These are phyloP conservation scores for bread wheat (Triticum aestivum) DNA, from an alignment of 176 grass and related monocot genomes.

Conservation along the genomic window DNA sequence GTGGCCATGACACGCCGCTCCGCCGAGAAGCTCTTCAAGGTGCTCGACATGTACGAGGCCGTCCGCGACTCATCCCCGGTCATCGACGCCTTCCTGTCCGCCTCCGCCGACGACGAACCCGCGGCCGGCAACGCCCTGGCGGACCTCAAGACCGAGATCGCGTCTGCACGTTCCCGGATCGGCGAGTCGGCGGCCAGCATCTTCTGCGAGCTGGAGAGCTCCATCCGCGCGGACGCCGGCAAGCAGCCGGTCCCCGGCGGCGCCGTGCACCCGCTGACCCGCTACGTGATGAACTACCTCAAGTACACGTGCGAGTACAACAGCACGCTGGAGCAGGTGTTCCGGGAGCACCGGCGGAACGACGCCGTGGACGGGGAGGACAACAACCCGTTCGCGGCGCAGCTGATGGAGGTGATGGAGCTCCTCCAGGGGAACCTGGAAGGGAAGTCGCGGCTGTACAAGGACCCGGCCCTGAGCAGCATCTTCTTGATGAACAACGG, in stretches of 20 bases:
- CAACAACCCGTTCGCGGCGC: slow-evolving; percentile 61
- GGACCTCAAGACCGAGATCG: slow-evolving; percentile 60
- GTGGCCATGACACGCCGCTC: slow-evolving; percentile 62
- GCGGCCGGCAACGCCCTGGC: not conserved
- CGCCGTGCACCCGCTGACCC: slow-evolving; percentile 88
- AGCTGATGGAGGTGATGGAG: slow-evolving; percentile 79
- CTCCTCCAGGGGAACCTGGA: slow-evolving; percentile 71
- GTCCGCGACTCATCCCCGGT: slow-evolving; percentile 47
- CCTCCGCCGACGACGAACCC: not conserved
- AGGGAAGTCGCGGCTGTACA: slow-evolving; percentile 78
- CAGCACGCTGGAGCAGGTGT: slow-evolving; percentile 87
- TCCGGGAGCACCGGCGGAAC: slow-evolving; percentile 49
- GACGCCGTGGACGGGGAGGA: not conserved
- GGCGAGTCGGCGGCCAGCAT: slow-evolving; percentile 62
- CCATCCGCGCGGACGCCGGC: slow-evolving; percentile 64
- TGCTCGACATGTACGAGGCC: slow-evolving; percentile 91
- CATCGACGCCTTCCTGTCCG: slow-evolving; percentile 56
- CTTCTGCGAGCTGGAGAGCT: slow-evolving; percentile 88
- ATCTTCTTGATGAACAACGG: slow-evolving; percentile 99
- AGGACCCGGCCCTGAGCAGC: slow-evolving; percentile 53
- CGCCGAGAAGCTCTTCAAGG: slow-evolving; percentile 82
- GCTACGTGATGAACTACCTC: slow-evolving; percentile 97
- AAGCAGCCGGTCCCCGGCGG: slow-evolving; percentile 73
- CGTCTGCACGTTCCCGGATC: slow-evolving; percentile 40
- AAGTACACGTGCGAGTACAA: slow-evolving; percentile 85